Evolutionary conservation across 805 yeast species (phyloP), one percentile per base, ranked within the genome.

Genomic region (Ascoidea asiatica): DNA sequence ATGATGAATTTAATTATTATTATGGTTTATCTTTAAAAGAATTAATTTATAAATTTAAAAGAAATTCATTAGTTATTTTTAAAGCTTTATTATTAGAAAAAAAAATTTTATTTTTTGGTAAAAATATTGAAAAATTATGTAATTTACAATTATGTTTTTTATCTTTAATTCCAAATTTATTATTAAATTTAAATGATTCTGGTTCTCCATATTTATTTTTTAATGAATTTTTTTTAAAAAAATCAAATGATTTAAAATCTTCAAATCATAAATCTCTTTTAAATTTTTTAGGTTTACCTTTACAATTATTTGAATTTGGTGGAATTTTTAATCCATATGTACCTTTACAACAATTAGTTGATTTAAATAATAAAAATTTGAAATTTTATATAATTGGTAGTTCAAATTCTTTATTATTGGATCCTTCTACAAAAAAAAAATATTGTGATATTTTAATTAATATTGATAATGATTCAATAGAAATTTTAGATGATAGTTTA

Each of bases 251-350:
- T 13, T 69, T 90, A 48, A 79, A 76, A 52, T 77, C 95, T 5
- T 80, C 85, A 47, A 89, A 87, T 59, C 65, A 96, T 43, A 69
- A 72, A 49, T 84, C 95, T 0, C 70, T 89, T 57, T 63, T 90
- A 37, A 64, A 74, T 33, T 92, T 86, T 57, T 73, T 87, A 56
- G 98, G 97, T 0, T 66, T 92, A 29, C 98, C 98, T 0, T 65
- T 92, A 42, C 89, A 82, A 53, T 60, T 88, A 1, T 92, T 92
- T 61, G 87, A 87, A 42, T 74, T 76, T 52, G 94, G 94, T 39
- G 88, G 94, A 1, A 70, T 90, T 48, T 89, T 94, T 69, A 81
- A 82, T 52, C 97, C 98, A 1, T 92, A 90, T 62, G 70, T 89
- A n/a, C 95, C 97, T 0, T 65, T 92, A 45, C 98, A 90, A 59